phyloP scores from a whole-genome alignment of 495 filamentous ascomycete genomes.

The Talaromyces trachyspermus region DNA sequence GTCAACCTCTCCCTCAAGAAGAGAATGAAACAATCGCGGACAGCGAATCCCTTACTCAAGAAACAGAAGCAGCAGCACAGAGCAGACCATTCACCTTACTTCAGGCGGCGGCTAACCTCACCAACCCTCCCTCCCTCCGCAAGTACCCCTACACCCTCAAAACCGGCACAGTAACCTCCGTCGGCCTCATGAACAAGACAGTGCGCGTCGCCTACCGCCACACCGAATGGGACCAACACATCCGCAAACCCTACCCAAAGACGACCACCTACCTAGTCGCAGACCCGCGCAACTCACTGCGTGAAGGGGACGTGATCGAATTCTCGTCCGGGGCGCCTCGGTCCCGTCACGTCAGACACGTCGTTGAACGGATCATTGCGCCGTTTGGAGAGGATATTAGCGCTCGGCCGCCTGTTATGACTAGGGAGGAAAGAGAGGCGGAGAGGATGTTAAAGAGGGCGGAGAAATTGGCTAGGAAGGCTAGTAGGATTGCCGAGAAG shows the following conservation, averaged over 20 bases:
- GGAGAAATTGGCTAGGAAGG: constrained; percentile 19
- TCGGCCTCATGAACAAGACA: constrained; percentile 39
- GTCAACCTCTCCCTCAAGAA: no score
- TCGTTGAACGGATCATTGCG: constrained; percentile 69
- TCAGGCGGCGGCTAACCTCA: no score
- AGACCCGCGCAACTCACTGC: constrained; percentile 67
- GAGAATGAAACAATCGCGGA: background rate
- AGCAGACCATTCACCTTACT: constrained; percentile 6
- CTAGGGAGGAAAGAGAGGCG: constrained; percentile 51
- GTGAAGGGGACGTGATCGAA: constrained; percentile 71
- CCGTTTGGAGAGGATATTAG: constrained; percentile 59
- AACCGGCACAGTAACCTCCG: constrained; percentile 38
- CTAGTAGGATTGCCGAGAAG: constrained; percentile 6
- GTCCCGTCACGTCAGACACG: constrained; percentile 61
- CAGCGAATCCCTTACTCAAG: background rate
- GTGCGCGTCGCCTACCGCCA: constrained; percentile 33
- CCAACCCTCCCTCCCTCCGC: constrained; percentile 24
- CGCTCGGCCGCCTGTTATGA: constrained; percentile 56
- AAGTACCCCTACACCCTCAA: constrained; percentile 32
- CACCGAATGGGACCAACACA: constrained; percentile 28
- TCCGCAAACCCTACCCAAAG: constrained; percentile 37
- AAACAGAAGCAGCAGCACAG: background rate
- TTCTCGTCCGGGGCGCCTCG: constrained; percentile 60
- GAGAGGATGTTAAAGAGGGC: constrained; percentile 39
- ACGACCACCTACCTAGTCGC: constrained; percentile 51